Conservation (phyloP, 495 filamentous ascomycete species). For the Daldinia concentrica region DNA sequence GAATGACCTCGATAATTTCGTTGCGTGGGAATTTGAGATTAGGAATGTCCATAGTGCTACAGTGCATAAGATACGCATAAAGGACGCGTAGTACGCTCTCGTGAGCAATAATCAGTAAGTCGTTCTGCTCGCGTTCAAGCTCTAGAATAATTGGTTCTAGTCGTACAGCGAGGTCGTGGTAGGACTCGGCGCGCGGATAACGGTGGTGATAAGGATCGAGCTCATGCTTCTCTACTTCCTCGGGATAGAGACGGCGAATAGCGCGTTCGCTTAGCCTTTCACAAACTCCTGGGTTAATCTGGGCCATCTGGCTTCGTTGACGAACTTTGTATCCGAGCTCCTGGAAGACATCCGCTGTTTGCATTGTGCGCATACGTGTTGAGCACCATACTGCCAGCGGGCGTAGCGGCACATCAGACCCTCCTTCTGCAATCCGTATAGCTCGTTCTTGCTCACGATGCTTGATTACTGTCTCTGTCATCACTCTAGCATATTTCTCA, state of each 20-base stretch:
- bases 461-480: conserved; percentile 80
- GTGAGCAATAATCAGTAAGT: conserved; percentile 96
- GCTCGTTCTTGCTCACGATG: conserved; percentile 85
- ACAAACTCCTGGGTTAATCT: conserved; percentile 94
- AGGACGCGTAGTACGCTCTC: conserved; percentile 95
- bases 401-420: conserved; percentile 72
- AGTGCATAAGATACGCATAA: conserved; percentile 98
- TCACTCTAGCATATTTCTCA: conserved; percentile 83
- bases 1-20: conserved; percentile 98
- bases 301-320: conserved; percentile 93
- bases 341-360: conserved; percentile 85
- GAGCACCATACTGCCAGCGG: conserved; percentile 94
- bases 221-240: conserved; percentile 93
- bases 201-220: conserved; percentile 96
- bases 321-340: conserved; percentile 82
- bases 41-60: conserved; percentile 95
- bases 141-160: conserved; percentile 99
- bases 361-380: conserved; percentile 85
- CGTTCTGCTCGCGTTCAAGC: conserved; percentile 95
- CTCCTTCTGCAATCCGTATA: conserved; percentile 72
- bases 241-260: conserved; percentile 82
- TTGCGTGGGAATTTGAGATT: conserved; percentile 92
- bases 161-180: conserved; percentile 96
- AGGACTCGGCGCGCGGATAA: conserved; percentile 97
- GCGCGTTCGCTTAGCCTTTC: conserved; percentile 85